Conservation (phyloP, 108 stramenopile species). For the Fragilaria radians region DNA sequence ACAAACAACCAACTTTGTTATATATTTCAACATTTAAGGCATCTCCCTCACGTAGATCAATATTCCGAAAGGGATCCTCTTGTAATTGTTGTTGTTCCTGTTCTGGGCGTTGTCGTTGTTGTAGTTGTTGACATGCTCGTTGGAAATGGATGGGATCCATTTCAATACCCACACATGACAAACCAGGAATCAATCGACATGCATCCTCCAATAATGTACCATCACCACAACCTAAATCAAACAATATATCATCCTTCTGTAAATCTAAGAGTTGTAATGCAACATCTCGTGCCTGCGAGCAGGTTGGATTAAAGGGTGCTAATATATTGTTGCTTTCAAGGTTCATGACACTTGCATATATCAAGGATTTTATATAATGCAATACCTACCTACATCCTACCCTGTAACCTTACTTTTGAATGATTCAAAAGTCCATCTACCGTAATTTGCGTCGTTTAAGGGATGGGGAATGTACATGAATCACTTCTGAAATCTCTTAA, state of each 20-base stretch:
- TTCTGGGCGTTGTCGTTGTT: neutral
- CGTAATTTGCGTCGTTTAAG: too few relatives aligned
- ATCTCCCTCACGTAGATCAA: conserved; percentile 56
- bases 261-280: conserved; percentile 42
- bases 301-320: conserved; percentile 70
- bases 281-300: conserved; percentile 42
- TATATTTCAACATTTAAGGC: conserved; percentile 35
- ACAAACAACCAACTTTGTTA: conserved; percentile 17
- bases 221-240: conserved; percentile 88
- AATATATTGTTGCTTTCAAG: too few relatives aligned
- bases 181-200: conserved; percentile 18
- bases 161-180: conserved; percentile 76
- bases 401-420: too few relatives aligned
- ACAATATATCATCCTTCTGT: conserved; percentile 46
- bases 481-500: too few relatives aligned
- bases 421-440: too few relatives aligned
- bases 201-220: conserved; percentile 63
- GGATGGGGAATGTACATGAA: too few relatives aligned
- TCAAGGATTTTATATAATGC: too few relatives aligned
- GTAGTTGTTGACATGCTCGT: conserved; percentile 24
- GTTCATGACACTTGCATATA: too few relatives aligned
- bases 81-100: too few relatives aligned
- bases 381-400: too few relatives aligned
- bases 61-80: too few relatives aligned
- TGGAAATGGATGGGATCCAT: conserved; percentile 45